Conservation (phyloP, 257 asterid genomes). For the Jacaranda mimosifolia region DNA sequence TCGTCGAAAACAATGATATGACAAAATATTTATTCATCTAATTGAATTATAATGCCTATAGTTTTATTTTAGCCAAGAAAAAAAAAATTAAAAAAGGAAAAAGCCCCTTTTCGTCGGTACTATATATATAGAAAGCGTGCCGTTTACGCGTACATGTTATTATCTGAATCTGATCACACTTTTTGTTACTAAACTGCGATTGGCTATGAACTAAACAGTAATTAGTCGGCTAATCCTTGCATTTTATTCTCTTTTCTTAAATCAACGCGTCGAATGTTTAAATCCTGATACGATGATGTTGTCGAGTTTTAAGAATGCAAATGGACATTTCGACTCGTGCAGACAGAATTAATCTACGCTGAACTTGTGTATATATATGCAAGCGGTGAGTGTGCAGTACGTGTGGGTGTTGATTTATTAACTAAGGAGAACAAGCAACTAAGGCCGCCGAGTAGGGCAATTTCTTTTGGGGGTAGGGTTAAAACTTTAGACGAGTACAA, state of each 20-base stretch:
- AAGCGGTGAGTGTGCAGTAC: background rate
- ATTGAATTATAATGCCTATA: no score
- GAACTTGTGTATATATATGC: background rate
- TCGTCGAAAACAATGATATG: background rate
- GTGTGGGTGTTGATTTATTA: no score
- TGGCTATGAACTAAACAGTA: background rate
- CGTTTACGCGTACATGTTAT: background rate
- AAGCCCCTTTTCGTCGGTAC: no score
- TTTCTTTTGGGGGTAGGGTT: no score
- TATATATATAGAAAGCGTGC: no score
- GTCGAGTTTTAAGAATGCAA: background rate
- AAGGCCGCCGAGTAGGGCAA: no score
- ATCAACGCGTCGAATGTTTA: background rate
- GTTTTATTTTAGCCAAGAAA: no score
- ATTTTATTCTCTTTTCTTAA: background rate
- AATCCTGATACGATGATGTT: background rate
- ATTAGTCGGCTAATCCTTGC: conserved; percentile 8
- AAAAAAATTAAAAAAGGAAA: no score
- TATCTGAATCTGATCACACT: background rate
- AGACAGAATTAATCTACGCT: background rate
- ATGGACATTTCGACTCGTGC: background rate
- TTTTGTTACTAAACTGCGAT: background rate
- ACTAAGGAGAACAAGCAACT: no score
- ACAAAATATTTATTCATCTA: no score
- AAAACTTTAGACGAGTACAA: no score